phyloP scores from a whole-genome alignment of 345 rosid genomes.

The Boechera retrofracta region DNA sequence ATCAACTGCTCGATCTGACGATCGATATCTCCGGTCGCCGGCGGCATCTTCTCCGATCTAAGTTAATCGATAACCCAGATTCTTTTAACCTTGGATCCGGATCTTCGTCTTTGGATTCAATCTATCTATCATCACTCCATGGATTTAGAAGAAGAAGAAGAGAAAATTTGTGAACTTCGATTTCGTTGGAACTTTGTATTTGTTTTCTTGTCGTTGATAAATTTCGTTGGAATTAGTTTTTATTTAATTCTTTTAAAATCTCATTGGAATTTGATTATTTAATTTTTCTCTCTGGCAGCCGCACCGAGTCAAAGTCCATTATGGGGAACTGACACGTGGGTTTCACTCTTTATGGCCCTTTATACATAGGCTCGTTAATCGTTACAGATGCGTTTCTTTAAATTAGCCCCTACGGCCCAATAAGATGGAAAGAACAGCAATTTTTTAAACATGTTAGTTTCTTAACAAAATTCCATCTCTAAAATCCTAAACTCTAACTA shows the following conservation, averaged over 20 bases:
- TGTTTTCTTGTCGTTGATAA: slow-evolving; percentile 17
- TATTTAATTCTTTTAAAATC: neutral
- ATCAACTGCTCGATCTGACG: slow-evolving; percentile 94
- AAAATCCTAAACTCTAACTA: too few relatives aligned
- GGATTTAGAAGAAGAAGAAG: neutral
- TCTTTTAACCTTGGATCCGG: slow-evolving; percentile 25
- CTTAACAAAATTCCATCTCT: too few relatives aligned
- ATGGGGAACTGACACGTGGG: slow-evolving; percentile 23
- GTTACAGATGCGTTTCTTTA: neutral
- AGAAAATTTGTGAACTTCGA: slow-evolving; percentile 11
- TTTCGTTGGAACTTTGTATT: slow-evolving; percentile 39
- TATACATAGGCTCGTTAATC: neutral
- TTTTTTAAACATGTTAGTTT: too few relatives aligned
- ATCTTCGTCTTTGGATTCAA: slow-evolving; percentile 12
- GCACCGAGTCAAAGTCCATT: slow-evolving; percentile 35
- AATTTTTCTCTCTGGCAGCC: slow-evolving; percentile 11
- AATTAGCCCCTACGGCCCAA: neutral
- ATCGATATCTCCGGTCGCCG: slow-evolving; percentile 90
- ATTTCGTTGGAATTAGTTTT: neutral
- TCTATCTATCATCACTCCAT: slow-evolving; percentile 47
- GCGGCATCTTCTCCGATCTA: slow-evolving; percentile 51
- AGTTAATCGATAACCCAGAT: slow-evolving; percentile 1
- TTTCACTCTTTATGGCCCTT: neutral
- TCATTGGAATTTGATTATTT: slow-evolving; percentile 13
- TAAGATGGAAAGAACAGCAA: neutral